phyloP scores from a whole-genome alignment of 768 basidiomycete species.

The Xanthoconium purpureum region DNA sequence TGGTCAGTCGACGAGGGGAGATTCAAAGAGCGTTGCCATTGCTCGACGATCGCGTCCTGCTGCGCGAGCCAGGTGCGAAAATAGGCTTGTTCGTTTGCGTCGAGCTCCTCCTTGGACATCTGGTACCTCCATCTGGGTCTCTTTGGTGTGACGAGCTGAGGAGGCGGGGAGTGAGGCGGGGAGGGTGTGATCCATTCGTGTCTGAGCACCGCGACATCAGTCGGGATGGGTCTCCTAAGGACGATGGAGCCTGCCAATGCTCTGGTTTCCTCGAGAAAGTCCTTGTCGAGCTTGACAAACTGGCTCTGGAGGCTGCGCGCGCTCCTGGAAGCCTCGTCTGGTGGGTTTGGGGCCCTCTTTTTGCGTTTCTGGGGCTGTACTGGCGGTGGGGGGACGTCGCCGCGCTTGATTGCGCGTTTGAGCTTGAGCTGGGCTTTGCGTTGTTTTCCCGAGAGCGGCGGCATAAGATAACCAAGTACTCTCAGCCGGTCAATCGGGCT shows the following conservation, averaged over 20 bases:
- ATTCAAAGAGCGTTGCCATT: conserved; percentile 43
- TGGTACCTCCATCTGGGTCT: conserved; percentile 87
- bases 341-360: neutral
- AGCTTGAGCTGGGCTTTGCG: conserved; percentile 71
- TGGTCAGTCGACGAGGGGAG: neutral
- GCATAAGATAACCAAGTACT: conserved; percentile 7
- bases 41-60: conserved; percentile 54
- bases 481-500: no score
- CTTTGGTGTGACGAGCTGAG: conserved; percentile 40
- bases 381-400: conserved; percentile 49
- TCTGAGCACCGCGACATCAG: conserved; percentile 37
- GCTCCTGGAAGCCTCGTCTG: conserved; percentile 36
- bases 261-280: conserved; percentile 61
- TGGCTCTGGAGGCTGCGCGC: conserved; percentile 63
- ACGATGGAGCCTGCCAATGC: conserved; percentile 49
- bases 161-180: neutral
- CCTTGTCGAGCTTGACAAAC: conserved; percentile 58
- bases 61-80: conserved; percentile 76
- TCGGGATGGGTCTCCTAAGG: conserved; percentile 56
- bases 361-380: conserved; percentile 10
- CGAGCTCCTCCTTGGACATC: conserved; percentile 85
- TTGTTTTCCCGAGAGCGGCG: conserved; percentile 52
- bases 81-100: conserved; percentile 82
- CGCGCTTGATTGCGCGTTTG: conserved; percentile 83
- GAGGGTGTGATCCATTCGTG: conserved; percentile 7